Evolutionary conservation across 169 alveolate species (phyloP), one percentile per base, ranked within the genome.

Genomic region (Pseudocohnilembus persalinus): DNA sequence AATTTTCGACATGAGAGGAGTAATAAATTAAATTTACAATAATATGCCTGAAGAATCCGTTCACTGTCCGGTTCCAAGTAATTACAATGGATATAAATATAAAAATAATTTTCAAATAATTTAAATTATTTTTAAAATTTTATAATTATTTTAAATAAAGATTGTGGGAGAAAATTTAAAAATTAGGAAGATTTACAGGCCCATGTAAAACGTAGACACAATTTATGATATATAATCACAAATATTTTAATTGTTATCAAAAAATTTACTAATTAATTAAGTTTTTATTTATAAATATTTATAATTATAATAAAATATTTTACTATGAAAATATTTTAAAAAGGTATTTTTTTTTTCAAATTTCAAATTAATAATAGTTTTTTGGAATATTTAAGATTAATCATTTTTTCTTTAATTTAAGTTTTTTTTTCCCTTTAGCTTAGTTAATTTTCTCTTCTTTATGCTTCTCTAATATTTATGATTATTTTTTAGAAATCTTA

Each of bases 81-180:
- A 35, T 35, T 33, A 63, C 34, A 6, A 49, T 49, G 20, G 4
- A 49, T 49, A 49, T 49, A 49, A 49, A 49, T 49, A 49, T 11
- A 11, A 49, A 49, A 11, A 11, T 11, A 49, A 49, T 49, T 49
- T 49, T 49, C 68, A 49, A 49, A 49, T 11, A 49, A 49, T 11
- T 49, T 4, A 49, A n/a, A n/a, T n/a, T n/a, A n/a, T n/a, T n/a
- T n/a, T n/a, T n/a, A n/a, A 49, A 49, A 20, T 32, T 77, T 25
- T n/a, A 35, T 32, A 31, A n/a, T 0, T 32, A 26, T 32, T 77
- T 77, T 6, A 31, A 1, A 6, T 35, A n/a, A 33, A 79, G 84
- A 86, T 81, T 86, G 90, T 74, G 90, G 90, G 0, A 73, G 90
- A 63, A 81, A 74, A 82, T 86, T 86, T 29, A 81, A 86, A 29